phyloP scores from a whole-genome alignment of 805 yeast genomes.

The Metahyphopichia silvanorum region DNA sequence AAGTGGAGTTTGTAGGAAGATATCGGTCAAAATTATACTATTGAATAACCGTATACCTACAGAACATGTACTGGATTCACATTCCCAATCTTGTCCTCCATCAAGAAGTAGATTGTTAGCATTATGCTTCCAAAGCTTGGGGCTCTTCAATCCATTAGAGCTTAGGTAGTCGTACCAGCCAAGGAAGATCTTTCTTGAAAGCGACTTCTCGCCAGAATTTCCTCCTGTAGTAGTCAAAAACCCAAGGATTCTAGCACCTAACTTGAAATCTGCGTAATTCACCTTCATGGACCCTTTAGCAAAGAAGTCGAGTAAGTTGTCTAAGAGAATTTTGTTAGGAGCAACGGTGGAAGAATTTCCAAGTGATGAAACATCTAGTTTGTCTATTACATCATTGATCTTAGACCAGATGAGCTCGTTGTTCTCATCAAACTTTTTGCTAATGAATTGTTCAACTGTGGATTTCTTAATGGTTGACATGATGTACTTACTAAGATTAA shows the following conservation, averaged over 20 bases:
- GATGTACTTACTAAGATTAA: constrained; percentile 15
- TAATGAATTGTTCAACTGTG: constrained; percentile 11
- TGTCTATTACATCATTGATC: constrained; percentile 24
- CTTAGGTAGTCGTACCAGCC: constrained; percentile 40
- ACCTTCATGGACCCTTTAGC: constrained; percentile 32
- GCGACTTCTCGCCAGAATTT: constrained; percentile 15
- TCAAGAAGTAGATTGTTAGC: constrained; percentile 38
- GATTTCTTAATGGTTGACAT: constrained; percentile 4
- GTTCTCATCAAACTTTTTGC: constrained; percentile 19
- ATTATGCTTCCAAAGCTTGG: constrained; percentile 25
- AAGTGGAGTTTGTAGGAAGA: constrained; percentile 19
- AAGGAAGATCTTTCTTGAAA: constrained; percentile 24
- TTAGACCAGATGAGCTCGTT: constrained; percentile 19
- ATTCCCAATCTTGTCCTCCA: constrained; percentile 31
- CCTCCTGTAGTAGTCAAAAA: constrained; percentile 24
- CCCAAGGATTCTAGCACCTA: constrained; percentile 39
- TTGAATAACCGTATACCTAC: constrained; percentile 33
- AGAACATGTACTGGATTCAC: constrained; percentile 25
- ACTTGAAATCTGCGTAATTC: constrained; percentile 37
- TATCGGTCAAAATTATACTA: constrained; percentile 33
- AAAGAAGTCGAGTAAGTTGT: constrained; percentile 26
- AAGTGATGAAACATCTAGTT: constrained; percentile 11
- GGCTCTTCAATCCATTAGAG: constrained; percentile 18
- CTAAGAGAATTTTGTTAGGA: constrained; percentile 21
- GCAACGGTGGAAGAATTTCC: constrained; percentile 6